Evolutionary conservation across 1,139 yeast species (phyloP).

Genomic region (Suhomyces ambrosiae): DNA sequence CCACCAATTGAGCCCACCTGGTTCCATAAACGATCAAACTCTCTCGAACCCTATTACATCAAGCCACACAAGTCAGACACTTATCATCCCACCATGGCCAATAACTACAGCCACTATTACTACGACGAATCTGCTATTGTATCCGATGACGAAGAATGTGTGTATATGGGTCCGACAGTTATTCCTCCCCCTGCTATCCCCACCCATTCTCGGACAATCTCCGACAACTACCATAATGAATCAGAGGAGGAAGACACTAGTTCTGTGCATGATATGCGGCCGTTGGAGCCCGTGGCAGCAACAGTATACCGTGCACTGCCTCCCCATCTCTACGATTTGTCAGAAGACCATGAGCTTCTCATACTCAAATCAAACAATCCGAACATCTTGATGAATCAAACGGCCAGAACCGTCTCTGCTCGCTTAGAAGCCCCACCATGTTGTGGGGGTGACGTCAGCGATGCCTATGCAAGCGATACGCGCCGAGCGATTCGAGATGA

Average conservation of each 20-base stretch:
- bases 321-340: constrained; percentile 10
- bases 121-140: constrained; percentile 12
- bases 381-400: constrained; percentile 11
- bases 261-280: background rate
- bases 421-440: constrained; percentile 26
- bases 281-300: background rate
- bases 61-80: background rate
- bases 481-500: constrained; percentile 1
- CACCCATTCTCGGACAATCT: constrained; percentile 5
- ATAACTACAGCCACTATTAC: background rate
- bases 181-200: constrained; percentile 3
- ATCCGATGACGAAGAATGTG: constrained; percentile 9
- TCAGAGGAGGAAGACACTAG: constrained; percentile 1
- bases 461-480: background rate
- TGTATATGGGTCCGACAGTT: background rate
- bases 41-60: constrained; percentile 12
- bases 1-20: background rate
- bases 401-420: constrained; percentile 41
- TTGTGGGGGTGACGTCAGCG: background rate
- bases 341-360: constrained; percentile 5
- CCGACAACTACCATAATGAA: constrained; percentile 11
- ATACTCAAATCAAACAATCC: constrained; percentile 12
- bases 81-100: no score
- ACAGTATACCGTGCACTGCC: background rate
- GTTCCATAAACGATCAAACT: constrained; percentile 3